A percentile compares a stretch with the other conserved stretches of the same genome.
Conservation (phyloP, 495 filamentous ascomycete genomes). For the Oidiodendron maius region DNA sequence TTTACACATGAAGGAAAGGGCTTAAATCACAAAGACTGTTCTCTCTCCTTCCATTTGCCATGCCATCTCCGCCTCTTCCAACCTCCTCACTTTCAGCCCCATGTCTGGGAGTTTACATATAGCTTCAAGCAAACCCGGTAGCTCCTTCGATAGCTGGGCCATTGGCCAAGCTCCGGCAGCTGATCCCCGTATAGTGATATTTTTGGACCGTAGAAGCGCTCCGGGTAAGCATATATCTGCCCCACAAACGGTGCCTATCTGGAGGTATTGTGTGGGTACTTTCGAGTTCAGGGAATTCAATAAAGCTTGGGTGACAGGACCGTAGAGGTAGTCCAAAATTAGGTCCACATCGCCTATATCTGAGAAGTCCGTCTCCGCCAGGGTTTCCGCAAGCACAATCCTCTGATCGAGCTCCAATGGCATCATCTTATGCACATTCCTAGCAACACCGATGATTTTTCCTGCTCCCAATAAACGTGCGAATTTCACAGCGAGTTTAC, state of each 20-base stretch:
- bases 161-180: constrained; percentile 11
- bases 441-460: constrained; percentile 34
- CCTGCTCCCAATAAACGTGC: constrained; percentile 34
- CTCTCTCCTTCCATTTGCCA: constrained; percentile 10
- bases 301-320: not conserved
- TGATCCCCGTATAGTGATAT: constrained; percentile 11
- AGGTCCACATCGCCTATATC: constrained; percentile 13
- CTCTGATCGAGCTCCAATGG: constrained; percentile 26
- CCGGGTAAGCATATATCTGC: not conserved
- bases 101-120: not conserved
- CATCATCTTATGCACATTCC: constrained; percentile 28
- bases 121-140: not conserved
- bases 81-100: constrained; percentile 5
- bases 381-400: constrained; percentile 28
- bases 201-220: not conserved
- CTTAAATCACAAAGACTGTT: constrained; percentile 11
- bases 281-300: not conserved
- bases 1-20: too few relatives aligned
- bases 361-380: constrained; percentile 35
- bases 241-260: constrained; percentile 4
- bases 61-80: constrained; percentile 10
- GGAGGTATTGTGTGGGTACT: constrained; percentile 10
- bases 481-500: constrained; percentile 31
- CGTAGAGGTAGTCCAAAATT: constrained; percentile 11
- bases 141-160: not conserved